Base-by-base conservation (phyloP, 192 early-diverging fungal species). In the Backusella morwellensis region DNA sequence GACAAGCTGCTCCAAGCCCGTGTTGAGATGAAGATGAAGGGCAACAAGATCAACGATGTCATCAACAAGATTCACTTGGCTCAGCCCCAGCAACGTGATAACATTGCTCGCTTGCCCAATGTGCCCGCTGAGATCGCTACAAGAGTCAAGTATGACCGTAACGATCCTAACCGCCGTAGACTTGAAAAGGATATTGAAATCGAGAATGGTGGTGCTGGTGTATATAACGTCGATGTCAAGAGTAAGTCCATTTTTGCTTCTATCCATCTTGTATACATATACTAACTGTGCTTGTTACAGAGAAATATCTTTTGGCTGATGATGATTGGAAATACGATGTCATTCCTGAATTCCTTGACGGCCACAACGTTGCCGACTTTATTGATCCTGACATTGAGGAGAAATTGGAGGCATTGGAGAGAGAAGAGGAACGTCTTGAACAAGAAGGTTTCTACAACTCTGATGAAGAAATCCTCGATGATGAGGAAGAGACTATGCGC, bases 361-460 rank as follows among this genome's bases (percentile, higher is more conserved):
- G 97, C 79, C 95, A 96, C 88, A 99, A 99, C 86, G 90, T 99
- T 40, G 95, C 96, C 23, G 98, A 99, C 88, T 99, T 99, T 84
- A 86, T 99, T 81, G 98, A 99, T 87, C 88, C 97, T 35, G 96
- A 99, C 5, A 99, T 99, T 83, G 96, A 96, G 78, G 95, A 97
- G 83, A 93, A 93, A 79, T 85, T 99, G 76, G 97, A 95, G 29
- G 96, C 92, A 75, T 89, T 99, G 40, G 97, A 99, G 83, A 90
- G 92, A 76, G 98, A 99, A 84, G 98, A 99, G 87, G 97, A 98
- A 86, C 87, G 92, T 67, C 86, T 99, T 32, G 92, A 89, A n/a
- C 92, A 94, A 50, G 94, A 98, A 84, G 97, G 97, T 35, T 92
- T 95, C 84, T 99, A 99, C 86, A 90, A 94, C 69, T 92, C 92